These are phyloP conservation scores for Acanthamoeba healyi DNA, from an alignment of 208 protist species.

Conservation along the genomic window DNA sequence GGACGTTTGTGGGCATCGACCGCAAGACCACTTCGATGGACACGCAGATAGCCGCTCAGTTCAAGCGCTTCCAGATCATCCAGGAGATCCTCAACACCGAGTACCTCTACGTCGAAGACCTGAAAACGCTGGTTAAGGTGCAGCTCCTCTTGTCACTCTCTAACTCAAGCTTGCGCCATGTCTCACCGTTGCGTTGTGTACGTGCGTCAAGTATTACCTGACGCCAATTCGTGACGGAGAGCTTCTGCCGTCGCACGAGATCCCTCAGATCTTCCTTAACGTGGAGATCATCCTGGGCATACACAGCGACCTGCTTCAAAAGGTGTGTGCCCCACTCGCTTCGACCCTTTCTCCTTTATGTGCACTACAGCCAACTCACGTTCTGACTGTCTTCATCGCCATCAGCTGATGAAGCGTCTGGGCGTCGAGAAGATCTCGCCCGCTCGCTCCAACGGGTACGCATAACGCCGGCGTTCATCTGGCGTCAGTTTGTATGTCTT, in stretches of 20 bases:
- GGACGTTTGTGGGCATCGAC: background rate
- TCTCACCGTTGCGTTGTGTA: background rate
- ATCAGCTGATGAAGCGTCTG: constrained; percentile 49
- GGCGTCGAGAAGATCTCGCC: constrained; percentile 55
- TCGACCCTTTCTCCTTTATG: background rate
- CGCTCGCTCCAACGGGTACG: constrained; percentile 12
- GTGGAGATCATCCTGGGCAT: constrained; percentile 43
- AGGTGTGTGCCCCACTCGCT: background rate
- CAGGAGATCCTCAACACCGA: constrained; percentile 57
- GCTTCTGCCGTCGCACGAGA: constrained; percentile 56
- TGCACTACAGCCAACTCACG: background rate
- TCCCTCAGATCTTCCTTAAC: constrained; percentile 54
- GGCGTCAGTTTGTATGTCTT: too few species aligned
- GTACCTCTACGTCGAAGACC: constrained; percentile 59
- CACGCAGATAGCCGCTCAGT: constrained; percentile 40
- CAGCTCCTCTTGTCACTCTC: background rate
- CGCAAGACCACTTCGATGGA: constrained; percentile 28
- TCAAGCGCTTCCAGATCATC: constrained; percentile 62
- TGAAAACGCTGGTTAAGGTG: constrained; percentile 40
- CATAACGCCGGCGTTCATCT: background rate
- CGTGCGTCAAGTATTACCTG: background rate
- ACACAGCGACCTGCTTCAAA: constrained; percentile 29
- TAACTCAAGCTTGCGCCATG: background rate
- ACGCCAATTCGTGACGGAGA: constrained; percentile 40
- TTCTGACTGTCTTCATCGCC: background rate